phyloP scores from a whole-genome alignment of 2,329 filamentous ascomycete genomes.

The Drechslerella stenobrocha region DNA sequence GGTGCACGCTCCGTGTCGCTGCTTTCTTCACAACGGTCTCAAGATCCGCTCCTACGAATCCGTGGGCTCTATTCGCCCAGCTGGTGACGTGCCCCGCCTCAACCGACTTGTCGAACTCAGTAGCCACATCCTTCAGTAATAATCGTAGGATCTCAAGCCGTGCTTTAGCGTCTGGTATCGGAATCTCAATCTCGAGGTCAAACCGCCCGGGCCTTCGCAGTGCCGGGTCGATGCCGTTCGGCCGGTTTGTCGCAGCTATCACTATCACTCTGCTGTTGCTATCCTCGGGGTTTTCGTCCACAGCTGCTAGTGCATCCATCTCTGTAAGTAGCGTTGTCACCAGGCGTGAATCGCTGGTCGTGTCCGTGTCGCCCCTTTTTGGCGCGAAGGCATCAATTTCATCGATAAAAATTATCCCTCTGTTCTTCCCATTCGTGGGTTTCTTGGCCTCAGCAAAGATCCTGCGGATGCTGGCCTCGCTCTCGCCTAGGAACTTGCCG shows the following conservation, averaged over 20 bases:
- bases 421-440: conserved; percentile 47
- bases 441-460: conserved; percentile 52
- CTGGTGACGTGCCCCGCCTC: conserved; percentile 48
- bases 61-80: conserved; percentile 51
- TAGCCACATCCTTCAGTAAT: conserved; percentile 49
- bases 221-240: conserved; percentile 51
- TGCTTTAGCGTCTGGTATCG: conserved; percentile 52
- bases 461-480: conserved; percentile 52
- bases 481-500: conserved; percentile 53
- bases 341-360: conserved; percentile 51
- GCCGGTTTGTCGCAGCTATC: conserved; percentile 53
- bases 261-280: conserved; percentile 49
- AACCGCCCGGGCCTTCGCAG: conserved; percentile 52
- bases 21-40: conserved; percentile 50
- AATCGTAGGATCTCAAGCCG: conserved; percentile 51
- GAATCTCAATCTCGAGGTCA: conserved; percentile 52
- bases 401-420: conserved; percentile 53
- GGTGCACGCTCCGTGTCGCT: conserved; percentile 39
- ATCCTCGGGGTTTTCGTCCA: conserved; percentile 33
- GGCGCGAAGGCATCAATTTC: conserved; percentile 52
- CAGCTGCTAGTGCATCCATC: conserved; percentile 51
- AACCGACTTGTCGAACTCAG: conserved; percentile 33
- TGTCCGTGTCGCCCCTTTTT: conserved; percentile 49
- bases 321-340: conserved; percentile 52
- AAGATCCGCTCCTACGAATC: conserved; percentile 53